Base-by-base conservation (phyloP, 163 green algal genomes). In the Scenedesmus sp. region DNA sequence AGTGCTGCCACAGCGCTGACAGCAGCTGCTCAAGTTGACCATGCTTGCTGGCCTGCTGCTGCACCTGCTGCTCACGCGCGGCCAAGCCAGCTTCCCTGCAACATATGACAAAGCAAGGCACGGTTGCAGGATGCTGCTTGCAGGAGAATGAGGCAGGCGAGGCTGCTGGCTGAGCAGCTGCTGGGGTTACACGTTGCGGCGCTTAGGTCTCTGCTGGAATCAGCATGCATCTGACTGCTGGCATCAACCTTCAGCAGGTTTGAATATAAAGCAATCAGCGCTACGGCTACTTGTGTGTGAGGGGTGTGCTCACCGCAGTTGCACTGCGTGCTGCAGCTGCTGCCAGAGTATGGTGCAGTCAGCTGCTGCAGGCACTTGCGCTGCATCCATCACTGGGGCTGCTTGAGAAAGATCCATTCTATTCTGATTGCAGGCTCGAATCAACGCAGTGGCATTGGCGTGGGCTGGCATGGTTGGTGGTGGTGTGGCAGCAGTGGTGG, bases 261-360 rank as follows among this genome's bases (percentile, higher is more conserved):
- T 56, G 26, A 57, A 18, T 20, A n/a, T 18, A 23, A 54, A 13
- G 74, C 34, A 56, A 54, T 4, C 16, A 18, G 5, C 6, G 56
- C 18, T 7, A 57, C 15, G 6, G 5, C 26, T 57, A 54, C 74
- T 57, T 20, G 26, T 55, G 34, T 10, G 8, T n/a, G 9, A 55
- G 9, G 7, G 3, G 10, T 4, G 0, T n/a, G 46, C 85, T 60
- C 56, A 90, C 86, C 86, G 59, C 18, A 23, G 74, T 18, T 90
- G 86, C 46, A 84, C 66, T 55, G 74, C 64, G 8, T 90, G 66
- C 34, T 90, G 86, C 86, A 90, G 86, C 55, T 90, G 86, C 52
- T 84, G 86, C 66, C 66, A 90, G n/a, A 90, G 67, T 16, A 18
- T 13, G 16, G 60, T 13, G 54, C 86, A 90, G 23, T 84, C 60